Conservation (phyloP, 179 eudicot genomes). For the Gypsophila paniculata region DNA sequence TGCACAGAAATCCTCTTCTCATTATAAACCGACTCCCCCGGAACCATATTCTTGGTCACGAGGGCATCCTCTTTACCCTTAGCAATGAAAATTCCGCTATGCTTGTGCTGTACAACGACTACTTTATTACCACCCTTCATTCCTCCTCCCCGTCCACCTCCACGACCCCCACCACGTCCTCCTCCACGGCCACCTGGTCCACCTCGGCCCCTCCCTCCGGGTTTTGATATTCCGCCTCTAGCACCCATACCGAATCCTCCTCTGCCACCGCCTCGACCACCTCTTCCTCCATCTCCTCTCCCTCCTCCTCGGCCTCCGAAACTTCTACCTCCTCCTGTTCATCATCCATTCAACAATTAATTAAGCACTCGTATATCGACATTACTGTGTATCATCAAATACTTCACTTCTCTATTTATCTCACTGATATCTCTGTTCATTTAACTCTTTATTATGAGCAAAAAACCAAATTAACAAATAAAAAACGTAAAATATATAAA, state of each 20-base stretch:
- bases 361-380: not conserved
- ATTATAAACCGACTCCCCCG: constrained; percentile 83
- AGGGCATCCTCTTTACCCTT: constrained; percentile 92
- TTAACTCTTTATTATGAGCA: not conserved
- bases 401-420: no score
- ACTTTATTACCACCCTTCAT: constrained; percentile 87
- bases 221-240: constrained; percentile 36
- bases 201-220: constrained; percentile 26
- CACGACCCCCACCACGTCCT: constrained; percentile 39
- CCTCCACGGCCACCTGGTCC: constrained; percentile 42
- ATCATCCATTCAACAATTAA: not conserved
- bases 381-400: not conserved
- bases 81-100: constrained; percentile 78
- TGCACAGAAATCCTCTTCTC: constrained; percentile 81
- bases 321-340: not conserved
- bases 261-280: constrained; percentile 26
- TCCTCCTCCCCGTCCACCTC: constrained; percentile 51
- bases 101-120: constrained; percentile 74
- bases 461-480: no score
- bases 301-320: constrained; percentile 18
- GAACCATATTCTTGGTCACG: constrained; percentile 73
- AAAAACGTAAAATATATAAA: no score
- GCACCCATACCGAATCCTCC: constrained; percentile 34
- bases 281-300: constrained; percentile 15
- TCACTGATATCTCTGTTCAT: not conserved